Evolutionary conservation across 2,329 filamentous ascomycete genomes (phyloP).

Genomic region (Neonectria faginata): DNA sequence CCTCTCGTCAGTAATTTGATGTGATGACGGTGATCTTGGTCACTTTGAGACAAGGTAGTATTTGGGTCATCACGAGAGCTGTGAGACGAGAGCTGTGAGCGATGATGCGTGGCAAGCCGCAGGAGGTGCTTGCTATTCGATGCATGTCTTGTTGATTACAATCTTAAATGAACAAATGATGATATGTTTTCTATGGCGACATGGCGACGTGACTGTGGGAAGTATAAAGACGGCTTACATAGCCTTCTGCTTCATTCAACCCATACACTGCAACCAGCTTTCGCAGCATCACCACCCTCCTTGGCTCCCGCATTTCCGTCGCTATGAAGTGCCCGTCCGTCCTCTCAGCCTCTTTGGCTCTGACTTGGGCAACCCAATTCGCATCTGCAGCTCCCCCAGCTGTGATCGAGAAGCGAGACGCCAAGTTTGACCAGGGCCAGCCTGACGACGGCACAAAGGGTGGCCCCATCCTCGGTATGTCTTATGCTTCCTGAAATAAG

Average conservation of each 20-base stretch:
- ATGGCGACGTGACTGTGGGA: neutral
- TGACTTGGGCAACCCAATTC: constrained; percentile 24
- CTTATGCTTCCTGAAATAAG: too few species aligned
- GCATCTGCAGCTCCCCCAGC: constrained; percentile 30
- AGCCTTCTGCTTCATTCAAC: neutral
- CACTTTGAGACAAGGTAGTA: constrained; percentile 17
- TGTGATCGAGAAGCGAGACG: constrained; percentile 34
- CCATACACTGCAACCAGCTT: neutral
- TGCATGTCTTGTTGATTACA: neutral
- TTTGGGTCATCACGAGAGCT: constrained; percentile 7
- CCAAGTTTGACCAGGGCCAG: constrained; percentile 44
- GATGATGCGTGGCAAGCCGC: neutral
- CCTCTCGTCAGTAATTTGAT: constrained; percentile 20
- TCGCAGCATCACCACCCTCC: neutral
- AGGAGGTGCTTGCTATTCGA: neutral
- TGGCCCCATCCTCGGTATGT: constrained; percentile 66
- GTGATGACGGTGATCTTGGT: constrained; percentile 30
- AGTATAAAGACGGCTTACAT: constrained; percentile 22
- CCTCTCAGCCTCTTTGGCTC: constrained; percentile 30
- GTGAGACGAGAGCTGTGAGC: constrained; percentile 17
- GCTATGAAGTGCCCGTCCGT: constrained; percentile 30
- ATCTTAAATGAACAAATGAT: neutral
- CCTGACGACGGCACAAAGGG: constrained; percentile 60
- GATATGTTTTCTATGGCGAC: neutral
- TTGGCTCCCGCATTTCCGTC: neutral